These are phyloP conservation scores for Takashimella tepidaria DNA, from an alignment of 1,284 basidiomycete species.

Conservation along the genomic window DNA sequence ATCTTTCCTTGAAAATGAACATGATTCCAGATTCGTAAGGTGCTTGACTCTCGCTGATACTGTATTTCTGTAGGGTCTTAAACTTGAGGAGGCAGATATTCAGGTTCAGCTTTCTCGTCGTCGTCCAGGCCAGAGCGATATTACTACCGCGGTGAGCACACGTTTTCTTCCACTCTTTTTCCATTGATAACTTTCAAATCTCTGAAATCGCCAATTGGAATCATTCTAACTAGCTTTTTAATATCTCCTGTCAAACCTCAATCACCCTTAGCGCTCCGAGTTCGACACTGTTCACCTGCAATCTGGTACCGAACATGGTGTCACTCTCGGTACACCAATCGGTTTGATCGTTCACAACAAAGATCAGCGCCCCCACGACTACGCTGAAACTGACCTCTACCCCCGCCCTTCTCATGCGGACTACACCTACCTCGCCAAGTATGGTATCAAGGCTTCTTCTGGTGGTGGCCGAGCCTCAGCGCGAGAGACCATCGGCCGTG, in stretches of 20 bases:
- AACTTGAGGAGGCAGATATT: conserved; percentile 74
- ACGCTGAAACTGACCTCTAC: conserved; percentile 95
- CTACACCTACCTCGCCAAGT: conserved; percentile 97
- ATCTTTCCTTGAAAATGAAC: too few species aligned
- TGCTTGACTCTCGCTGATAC: too few species aligned
- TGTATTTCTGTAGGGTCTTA: conserved; percentile 61
- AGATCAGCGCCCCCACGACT: conserved; percentile 97
- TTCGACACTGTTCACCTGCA: conserved; percentile 93
- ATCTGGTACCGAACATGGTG: conserved; percentile 87
- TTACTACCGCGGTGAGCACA: conserved; percentile 87
- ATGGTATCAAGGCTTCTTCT: conserved; percentile 92
- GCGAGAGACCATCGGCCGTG: conserved; percentile 94
- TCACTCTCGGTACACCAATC: conserved; percentile 96
- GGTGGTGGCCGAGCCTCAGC: conserved; percentile 93
- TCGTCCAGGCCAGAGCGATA: conserved; percentile 90
- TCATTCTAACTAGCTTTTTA: not conserved
- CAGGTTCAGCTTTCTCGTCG: conserved; percentile 88
- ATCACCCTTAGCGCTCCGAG: conserved; percentile 75
- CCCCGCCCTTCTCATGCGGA: conserved; percentile 97
- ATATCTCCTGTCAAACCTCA: not conserved
- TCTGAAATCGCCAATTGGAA: not conserved
- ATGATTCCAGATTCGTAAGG: too few species aligned
- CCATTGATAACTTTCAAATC: not conserved
- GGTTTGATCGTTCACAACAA: conserved; percentile 94
- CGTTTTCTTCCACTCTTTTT: too few species aligned